phyloP scores from a whole-genome alignment of 495 filamentous ascomycete species.

The Hypoxylon rickii region DNA sequence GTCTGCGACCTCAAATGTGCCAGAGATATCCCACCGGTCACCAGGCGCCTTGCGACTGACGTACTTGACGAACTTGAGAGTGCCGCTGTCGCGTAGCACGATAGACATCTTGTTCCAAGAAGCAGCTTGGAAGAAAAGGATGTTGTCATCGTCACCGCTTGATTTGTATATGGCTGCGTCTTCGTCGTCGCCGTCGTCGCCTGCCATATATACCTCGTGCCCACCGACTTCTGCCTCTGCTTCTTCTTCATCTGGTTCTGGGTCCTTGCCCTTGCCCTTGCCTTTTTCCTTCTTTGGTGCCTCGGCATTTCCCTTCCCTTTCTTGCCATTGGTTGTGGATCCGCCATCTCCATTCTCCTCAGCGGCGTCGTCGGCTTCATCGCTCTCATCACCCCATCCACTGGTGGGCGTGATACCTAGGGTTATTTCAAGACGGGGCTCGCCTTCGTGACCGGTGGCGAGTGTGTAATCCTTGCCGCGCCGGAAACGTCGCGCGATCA shows the following conservation, averaged over 20 bases:
- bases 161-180: slow-evolving; percentile 88
- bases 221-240: slow-evolving; percentile 69
- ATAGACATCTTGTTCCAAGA: slow-evolving; percentile 89
- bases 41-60: slow-evolving; percentile 79
- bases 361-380: slow-evolving; percentile 56
- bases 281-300: slow-evolving; percentile 34
- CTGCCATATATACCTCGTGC: slow-evolving; percentile 91
- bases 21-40: slow-evolving; percentile 91
- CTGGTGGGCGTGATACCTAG: slow-evolving; percentile 78
- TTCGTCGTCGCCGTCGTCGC: slow-evolving; percentile 71
- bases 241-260: slow-evolving; percentile 35
- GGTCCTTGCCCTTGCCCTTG: slow-evolving; percentile 38
- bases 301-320: slow-evolving; percentile 44
- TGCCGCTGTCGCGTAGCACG: slow-evolving; percentile 84
- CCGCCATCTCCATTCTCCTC: slow-evolving; percentile 40
- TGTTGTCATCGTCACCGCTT: slow-evolving; percentile 82
- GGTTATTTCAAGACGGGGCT: slow-evolving; percentile 84
- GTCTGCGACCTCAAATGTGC: slow-evolving; percentile 59
- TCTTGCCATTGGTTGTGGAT: slow-evolving; percentile 52
- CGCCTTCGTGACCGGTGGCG: slow-evolving; percentile 79
- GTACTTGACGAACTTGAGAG: slow-evolving; percentile 95
- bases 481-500: slow-evolving; percentile 83
- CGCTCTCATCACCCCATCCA: slow-evolving; percentile 80
- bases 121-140: slow-evolving; percentile 86
- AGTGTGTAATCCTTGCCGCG: slow-evolving; percentile 89